phyloP scores from a whole-genome alignment of 1,284 basidiomycete species.

The Ganoderma resinaceum region DNA sequence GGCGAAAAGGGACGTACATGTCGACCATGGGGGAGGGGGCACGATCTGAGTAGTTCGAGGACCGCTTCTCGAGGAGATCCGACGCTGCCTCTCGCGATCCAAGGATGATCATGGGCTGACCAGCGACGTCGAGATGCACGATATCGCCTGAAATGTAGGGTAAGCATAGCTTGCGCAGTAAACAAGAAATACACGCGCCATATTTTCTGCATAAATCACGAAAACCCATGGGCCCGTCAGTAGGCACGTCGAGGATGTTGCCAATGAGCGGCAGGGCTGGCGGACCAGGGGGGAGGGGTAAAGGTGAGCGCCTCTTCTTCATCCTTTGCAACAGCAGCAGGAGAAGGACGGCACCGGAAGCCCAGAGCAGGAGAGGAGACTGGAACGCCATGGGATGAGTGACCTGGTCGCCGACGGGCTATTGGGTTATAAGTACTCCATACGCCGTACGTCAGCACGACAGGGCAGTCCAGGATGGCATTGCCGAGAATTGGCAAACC shows the following conservation, averaged over 20 bases:
- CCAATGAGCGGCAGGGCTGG: conserved; percentile 13
- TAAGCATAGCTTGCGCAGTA: not conserved
- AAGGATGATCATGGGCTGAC: conserved; percentile 10
- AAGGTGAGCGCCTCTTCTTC: not conserved
- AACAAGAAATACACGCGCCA: not conserved
- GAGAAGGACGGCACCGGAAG: not conserved
- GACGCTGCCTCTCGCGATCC: conserved; percentile 10
- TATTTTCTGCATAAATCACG: conserved; percentile 1
- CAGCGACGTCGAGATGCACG: conserved; percentile 7
- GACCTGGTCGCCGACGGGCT: not conserved
- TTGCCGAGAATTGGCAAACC: not conserved
- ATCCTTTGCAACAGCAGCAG: not conserved
- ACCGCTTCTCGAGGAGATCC: conserved; percentile 13
- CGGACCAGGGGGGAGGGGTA: conserved; percentile 17
- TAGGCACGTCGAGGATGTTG: conserved; percentile 11
- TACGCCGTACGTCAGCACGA: not conserved
- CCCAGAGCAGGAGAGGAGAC: not conserved
- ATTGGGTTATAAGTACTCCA: not conserved
- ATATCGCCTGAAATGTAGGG: not conserved
- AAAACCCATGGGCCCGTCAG: not conserved
- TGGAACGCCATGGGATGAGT: not conserved
- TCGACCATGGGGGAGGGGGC: conserved; percentile 2
- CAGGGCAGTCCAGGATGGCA: not conserved
- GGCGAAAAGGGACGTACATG: not conserved
- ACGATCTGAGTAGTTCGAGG: conserved; percentile 10